phyloP scores from a whole-genome alignment of 1,139 yeast genomes.

The Ogataea hybrid region DNA sequence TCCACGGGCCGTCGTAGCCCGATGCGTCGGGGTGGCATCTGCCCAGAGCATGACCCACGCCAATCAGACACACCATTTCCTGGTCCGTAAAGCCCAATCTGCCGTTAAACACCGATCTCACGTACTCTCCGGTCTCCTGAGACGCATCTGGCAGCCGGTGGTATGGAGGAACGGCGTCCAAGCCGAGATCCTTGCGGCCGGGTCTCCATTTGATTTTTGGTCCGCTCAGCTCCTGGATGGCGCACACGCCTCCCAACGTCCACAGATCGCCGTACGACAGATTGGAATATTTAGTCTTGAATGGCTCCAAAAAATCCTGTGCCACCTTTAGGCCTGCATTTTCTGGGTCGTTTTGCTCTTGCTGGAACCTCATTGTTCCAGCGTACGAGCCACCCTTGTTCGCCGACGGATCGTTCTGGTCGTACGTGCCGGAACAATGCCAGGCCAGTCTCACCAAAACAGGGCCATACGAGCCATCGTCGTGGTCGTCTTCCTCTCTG shows the following conservation, averaged over 20 bases:
- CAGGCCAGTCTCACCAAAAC: constrained; percentile 63
- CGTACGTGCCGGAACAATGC: constrained; percentile 72
- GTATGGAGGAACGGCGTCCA: constrained; percentile 53
- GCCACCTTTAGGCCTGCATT: constrained; percentile 73
- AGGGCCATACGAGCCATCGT: constrained; percentile 69
- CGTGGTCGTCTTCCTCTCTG: constrained; percentile 72
- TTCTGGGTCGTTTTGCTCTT: constrained; percentile 68
- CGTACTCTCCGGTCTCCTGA: constrained; percentile 60
- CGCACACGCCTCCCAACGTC: constrained; percentile 84
- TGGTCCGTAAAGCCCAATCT: constrained; percentile 79
- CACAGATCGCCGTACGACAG: constrained; percentile 83
- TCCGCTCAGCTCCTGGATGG: constrained; percentile 83
- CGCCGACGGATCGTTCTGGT: constrained; percentile 45
- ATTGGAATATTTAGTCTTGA: constrained; percentile 67
- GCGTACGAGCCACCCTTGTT: constrained; percentile 74
- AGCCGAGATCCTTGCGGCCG: constrained; percentile 63
- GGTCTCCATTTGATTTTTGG: constrained; percentile 88
- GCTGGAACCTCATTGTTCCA: constrained; percentile 75
- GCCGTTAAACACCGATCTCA: constrained; percentile 57
- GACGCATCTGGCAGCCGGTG: constrained; percentile 83
- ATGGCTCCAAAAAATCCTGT: constrained; percentile 60
- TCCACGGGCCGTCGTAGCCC: constrained; percentile 96
- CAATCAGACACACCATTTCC: constrained; percentile 83
- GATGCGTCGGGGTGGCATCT: constrained; percentile 63
- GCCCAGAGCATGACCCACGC: constrained; percentile 82